Conservation (phyloP, 495 filamentous ascomycete genomes). For the Penicillium tannophilum region DNA sequence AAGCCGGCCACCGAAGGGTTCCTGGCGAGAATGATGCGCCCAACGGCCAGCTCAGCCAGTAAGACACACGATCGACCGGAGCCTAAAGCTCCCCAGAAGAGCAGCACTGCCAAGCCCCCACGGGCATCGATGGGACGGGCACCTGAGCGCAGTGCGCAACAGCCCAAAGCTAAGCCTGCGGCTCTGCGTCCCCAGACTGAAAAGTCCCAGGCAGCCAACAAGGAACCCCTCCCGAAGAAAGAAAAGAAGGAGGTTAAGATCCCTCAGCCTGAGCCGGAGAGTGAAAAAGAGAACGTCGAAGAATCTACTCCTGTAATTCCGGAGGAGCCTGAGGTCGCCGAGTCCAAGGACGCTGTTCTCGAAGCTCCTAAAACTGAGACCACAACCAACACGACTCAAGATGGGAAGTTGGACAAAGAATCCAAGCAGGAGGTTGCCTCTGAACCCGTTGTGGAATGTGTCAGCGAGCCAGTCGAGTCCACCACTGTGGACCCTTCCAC, state of each 20-base stretch:
- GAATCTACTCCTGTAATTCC: constrained; percentile 10
- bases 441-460: constrained; percentile 7
- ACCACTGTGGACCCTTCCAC: constrained; percentile 6
- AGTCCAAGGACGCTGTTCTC: constrained; percentile 6
- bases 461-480: constrained; percentile 10
- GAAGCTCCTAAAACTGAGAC: constrained; percentile 14
- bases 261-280: constrained; percentile 17
- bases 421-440: neutral
- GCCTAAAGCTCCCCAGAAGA: constrained; percentile 40
- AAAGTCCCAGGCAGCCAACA: constrained; percentile 22
- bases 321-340: constrained; percentile 13
- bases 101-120: constrained; percentile 26
- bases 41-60: constrained; percentile 75
- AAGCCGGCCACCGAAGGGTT: constrained; percentile 71
- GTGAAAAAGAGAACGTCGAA: constrained; percentile 30
- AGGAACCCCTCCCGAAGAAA: constrained; percentile 15
- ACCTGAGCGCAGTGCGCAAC: constrained; percentile 22
- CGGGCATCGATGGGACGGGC: constrained; percentile 17
- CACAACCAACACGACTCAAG: neutral
- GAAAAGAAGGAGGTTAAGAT: constrained; percentile 9
- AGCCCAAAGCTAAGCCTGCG: constrained; percentile 27
- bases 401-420: neutral
- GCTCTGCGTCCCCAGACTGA: constrained; percentile 25
- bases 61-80: constrained; percentile 74
- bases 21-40: constrained; percentile 90